Conservation (phyloP, 805 yeast genomes). For the Debaryomyces hansenii region DNA sequence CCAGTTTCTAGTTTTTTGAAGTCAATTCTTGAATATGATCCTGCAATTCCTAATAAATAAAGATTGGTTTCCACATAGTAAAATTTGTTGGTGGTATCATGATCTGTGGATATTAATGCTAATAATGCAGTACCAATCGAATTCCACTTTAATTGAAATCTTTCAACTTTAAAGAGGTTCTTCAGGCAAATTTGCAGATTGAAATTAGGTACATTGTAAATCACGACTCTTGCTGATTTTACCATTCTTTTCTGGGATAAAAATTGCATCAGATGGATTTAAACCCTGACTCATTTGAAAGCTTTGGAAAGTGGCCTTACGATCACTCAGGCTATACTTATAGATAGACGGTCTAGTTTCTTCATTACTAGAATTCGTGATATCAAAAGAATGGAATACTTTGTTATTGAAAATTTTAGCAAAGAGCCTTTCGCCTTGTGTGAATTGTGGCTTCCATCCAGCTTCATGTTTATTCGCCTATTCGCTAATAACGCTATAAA, state of each 20-base stretch:
- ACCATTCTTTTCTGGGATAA: constrained; percentile 82
- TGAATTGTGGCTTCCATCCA: constrained; percentile 92
- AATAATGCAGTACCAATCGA: constrained; percentile 89
- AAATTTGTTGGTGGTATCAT: constrained; percentile 88
- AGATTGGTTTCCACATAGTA: constrained; percentile 98
- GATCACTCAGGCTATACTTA: constrained; percentile 52
- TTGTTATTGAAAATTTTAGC: constrained; percentile 57
- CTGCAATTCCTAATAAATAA: constrained; percentile 89
- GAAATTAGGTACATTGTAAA: constrained; percentile 77
- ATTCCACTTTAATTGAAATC: constrained; percentile 93
- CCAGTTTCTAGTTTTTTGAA: constrained; percentile 76
- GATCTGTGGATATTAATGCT: constrained; percentile 93
- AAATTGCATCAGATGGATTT: constrained; percentile 87
- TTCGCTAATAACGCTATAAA: constrained; percentile 50
- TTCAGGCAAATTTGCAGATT: constrained; percentile 79
- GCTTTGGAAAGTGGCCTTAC: constrained; percentile 54
- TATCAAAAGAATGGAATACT: constrained; percentile 72
- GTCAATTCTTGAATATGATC: constrained; percentile 82
- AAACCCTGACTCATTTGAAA: constrained; percentile 83
- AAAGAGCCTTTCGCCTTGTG: constrained; percentile 72
- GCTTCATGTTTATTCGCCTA: too few relatives aligned
- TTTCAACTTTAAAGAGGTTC: constrained; percentile 92
- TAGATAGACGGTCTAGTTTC: constrained; percentile 45
- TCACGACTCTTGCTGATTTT: constrained; percentile 88
- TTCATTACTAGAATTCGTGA: constrained; percentile 26